Conservation (phyloP, 176 grass and related monocot genomes). For the Echinochloa phyllopogon region DNA sequence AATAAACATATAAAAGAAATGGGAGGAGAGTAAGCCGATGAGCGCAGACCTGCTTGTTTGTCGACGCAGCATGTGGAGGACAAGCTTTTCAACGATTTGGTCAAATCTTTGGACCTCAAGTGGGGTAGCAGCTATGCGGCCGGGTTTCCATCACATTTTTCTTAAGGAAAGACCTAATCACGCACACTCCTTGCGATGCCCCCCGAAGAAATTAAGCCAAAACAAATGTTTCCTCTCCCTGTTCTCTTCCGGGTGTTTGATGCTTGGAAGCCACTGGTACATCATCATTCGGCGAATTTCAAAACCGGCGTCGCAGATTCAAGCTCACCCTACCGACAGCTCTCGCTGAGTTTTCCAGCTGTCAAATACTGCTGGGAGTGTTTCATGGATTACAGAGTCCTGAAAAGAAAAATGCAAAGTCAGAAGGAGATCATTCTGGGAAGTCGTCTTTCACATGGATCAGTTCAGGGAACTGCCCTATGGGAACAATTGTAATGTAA, state of each 20-base stretch:
- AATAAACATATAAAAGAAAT: neutral
- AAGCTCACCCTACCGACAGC: neutral
- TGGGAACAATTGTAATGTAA: conserved; percentile 43
- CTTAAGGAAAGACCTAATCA: conserved; percentile 51
- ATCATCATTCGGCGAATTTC: conserved; percentile 9
- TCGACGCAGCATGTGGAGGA: conserved; percentile 46
- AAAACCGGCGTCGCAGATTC: conserved; percentile 2
- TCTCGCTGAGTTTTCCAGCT: conserved; percentile 26
- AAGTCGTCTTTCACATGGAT: conserved; percentile 55
- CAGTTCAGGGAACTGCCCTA: conserved; percentile 33
- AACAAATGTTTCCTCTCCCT: conserved; percentile 32
- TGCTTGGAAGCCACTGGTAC: conserved; percentile 57
- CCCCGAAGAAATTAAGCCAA: conserved; percentile 24
- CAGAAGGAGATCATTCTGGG: conserved; percentile 35
- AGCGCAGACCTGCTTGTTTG: conserved; percentile 27
- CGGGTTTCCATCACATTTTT: conserved; percentile 50
- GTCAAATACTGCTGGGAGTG: conserved; percentile 22
- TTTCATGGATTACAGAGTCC: conserved; percentile 42
- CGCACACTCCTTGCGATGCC: neutral
- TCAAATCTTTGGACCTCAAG: conserved; percentile 56
- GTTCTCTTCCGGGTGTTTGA: conserved; percentile 55
- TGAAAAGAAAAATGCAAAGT: conserved; percentile 41
- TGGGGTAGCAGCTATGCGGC: conserved; percentile 41
- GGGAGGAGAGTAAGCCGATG: conserved; percentile 17
- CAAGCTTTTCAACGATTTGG: conserved; percentile 67